A percentile compares a stretch with the other conserved stretches of the same genome.
phyloP scores from a whole-genome alignment of 176 grass and related monocot species.

The Guadua angustifolia region DNA sequence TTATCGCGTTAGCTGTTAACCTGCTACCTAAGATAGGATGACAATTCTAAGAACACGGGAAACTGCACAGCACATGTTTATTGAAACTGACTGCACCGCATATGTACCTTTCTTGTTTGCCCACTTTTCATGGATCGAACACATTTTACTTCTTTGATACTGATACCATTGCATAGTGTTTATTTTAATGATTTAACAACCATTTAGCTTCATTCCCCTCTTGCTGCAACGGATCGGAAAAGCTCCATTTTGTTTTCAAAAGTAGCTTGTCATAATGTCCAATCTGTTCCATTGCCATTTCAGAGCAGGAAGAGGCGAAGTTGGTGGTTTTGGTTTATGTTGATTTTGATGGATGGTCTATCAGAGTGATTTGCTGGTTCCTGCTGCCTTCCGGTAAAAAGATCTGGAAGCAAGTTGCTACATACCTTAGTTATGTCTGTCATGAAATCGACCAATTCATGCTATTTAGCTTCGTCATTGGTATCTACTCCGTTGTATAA shows the following conservation, averaged over 20 bases:
- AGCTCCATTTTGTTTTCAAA: background rate
- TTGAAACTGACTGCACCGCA: too few relatives aligned
- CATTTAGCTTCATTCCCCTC: background rate
- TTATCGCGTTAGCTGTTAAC: background rate
- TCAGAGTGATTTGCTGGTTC: constrained; percentile 37
- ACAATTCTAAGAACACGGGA: constrained; percentile 14
- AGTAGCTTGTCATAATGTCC: background rate
- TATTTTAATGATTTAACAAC: background rate
- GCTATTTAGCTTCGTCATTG: constrained; percentile 26
- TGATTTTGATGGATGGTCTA: constrained; percentile 1
- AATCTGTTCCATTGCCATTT: constrained; percentile 41
- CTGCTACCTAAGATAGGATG: background rate
- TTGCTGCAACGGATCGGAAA: constrained; percentile 8
- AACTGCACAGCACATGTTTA: background rate
- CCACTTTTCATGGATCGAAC: background rate
- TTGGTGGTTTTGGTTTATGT: constrained; percentile 15
- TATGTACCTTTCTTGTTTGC: background rate
- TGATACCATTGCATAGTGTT: background rate
- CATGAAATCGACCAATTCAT: constrained; percentile 33
- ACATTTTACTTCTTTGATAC: constrained; percentile 1
- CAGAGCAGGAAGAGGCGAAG: constrained; percentile 37
- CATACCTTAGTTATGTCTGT: constrained; percentile 35
- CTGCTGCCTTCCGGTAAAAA: constrained; percentile 33
- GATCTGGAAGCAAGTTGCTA: constrained; percentile 27
- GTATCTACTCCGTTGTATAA: constrained; percentile 48